Evolutionary conservation across 1,284 basidiomycete genomes (phyloP), one percentile per base, ranked within the genome.

Genomic region (Heterobasidion irregulare): DNA sequence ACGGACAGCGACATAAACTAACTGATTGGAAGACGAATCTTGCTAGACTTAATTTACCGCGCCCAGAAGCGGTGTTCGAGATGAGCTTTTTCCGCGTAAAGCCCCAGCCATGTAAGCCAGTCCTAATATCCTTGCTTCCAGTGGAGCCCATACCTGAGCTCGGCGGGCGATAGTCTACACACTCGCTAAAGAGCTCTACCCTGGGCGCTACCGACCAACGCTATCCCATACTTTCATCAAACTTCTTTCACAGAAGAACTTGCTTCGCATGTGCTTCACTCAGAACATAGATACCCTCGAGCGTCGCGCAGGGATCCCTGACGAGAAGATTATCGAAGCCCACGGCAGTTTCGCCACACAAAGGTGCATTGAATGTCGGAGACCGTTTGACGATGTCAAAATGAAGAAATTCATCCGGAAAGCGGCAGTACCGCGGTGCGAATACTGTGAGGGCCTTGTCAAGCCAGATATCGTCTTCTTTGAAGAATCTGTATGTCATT

Each of bases 381-480:
- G 68, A 1, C 66, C 75, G 0, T 91, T 78, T 60, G 80, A 85
- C 50, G 79, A 78, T 50, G 79, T 82, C n/a, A 82, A 84, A 65
- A 86, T 95, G 73, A 78, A 77, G 64, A 68, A 74, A 10, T 76
- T 79, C 7, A 78, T 93, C 34, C 67, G 75, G 53, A 65, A 72
- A 32, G 82, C 82, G 35, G 68, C 78, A 56, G 82, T 91, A 38
- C 84, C 91, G 6, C 73, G 70, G 48, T 94, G 92, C 66, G 72
- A 75, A 53, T 59, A 64, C 8, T 93, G 90, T 63, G 72, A 71
- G 0, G 90, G 89, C 0, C 73, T 92, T 38, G 86, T 94, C 43
- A 95, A 95, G 70, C 94, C 93, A 4, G 89, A 95, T 64, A 96
- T 96, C 50, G 91, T 95, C n/a, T 95, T 97, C 72, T 96, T 96